Percentiles rank a stretch among this genome's conserved stretches.
Conservation (phyloP, 2,329 filamentous ascomycete species). For the Aureobasidium subglaciale region DNA sequence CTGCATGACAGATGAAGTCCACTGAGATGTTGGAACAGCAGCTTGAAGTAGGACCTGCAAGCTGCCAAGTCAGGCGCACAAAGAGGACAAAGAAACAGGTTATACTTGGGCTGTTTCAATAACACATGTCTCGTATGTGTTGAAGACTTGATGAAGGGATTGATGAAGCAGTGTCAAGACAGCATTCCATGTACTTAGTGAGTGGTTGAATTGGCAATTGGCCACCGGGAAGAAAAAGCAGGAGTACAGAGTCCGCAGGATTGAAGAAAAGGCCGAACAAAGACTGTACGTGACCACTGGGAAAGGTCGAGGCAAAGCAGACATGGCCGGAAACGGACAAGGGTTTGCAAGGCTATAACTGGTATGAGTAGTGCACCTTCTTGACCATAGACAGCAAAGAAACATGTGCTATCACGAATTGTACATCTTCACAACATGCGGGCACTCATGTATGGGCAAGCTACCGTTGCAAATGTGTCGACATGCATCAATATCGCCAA, state of each 20-base stretch:
- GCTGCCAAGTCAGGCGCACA: neutral
- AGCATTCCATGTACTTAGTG: neutral
- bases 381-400: conserved; percentile 4
- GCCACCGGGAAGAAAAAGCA: too few species aligned
- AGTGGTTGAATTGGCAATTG: too few species aligned
- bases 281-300: neutral
- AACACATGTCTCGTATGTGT: neutral
- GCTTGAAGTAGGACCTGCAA: neutral
- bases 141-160: neutral
- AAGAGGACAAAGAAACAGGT: neutral
- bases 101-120: neutral
- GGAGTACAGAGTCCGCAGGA: neutral
- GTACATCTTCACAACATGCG: conserved; percentile 36
- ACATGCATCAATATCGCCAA: conserved; percentile 22
- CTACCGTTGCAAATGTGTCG: conserved; percentile 31
- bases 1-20: neutral
- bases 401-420: conserved; percentile 39
- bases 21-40: neutral
- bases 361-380: too few species aligned
- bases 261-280: neutral
- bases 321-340: neutral
- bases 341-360: neutral
- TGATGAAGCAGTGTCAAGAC: too few species aligned
- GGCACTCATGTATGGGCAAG: conserved; percentile 32
- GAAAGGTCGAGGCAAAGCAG: neutral